These are phyloP conservation scores for Fusarium irregulare DNA, from an alignment of 2,329 filamentous ascomycete genomes.

Conservation along the genomic window DNA sequence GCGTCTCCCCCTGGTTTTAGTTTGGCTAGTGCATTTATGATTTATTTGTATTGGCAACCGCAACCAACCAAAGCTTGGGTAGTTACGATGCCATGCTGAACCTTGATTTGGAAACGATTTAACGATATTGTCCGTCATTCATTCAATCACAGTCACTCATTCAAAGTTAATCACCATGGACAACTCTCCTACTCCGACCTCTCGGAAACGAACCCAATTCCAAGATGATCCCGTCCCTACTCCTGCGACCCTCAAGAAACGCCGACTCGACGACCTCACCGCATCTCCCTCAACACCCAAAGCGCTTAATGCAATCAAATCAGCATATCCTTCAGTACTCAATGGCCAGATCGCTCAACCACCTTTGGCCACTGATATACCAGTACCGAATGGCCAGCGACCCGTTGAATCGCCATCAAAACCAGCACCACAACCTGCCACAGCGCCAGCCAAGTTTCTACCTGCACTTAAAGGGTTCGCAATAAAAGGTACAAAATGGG, in stretches of 20 bases:
- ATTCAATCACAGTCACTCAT: background rate
- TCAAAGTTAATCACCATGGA: conserved; percentile 50
- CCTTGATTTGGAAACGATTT: conserved; percentile 8
- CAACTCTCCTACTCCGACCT: conserved; percentile 36
- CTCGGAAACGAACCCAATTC: conserved; percentile 42
- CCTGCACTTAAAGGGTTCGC: conserved; percentile 54
- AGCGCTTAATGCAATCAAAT: conserved; percentile 48
- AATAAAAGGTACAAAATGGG: conserved; percentile 50
- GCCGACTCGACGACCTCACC: conserved; percentile 47
- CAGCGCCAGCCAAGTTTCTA: conserved; percentile 34
- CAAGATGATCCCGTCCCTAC: conserved; percentile 43
- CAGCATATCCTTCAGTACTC: conserved; percentile 48
- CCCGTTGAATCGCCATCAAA: conserved; percentile 19
- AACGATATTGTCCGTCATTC: background rate
- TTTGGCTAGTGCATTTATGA: conserved; percentile 11
- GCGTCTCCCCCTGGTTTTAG: conserved; percentile 37
- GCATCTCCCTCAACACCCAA: conserved; percentile 47
- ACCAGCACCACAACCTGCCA: conserved; percentile 21
- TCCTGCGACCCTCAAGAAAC: conserved; percentile 48
- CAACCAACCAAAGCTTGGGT: conserved; percentile 18
- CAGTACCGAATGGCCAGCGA: background rate
- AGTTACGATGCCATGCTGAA: conserved; percentile 32
- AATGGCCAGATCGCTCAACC: conserved; percentile 34
- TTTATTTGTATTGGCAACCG: conserved; percentile 16
- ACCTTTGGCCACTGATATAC: conserved; percentile 15